Evolutionary conservation across 306 rosid species (phyloP).

Genomic region (Luffa acutangula): DNA sequence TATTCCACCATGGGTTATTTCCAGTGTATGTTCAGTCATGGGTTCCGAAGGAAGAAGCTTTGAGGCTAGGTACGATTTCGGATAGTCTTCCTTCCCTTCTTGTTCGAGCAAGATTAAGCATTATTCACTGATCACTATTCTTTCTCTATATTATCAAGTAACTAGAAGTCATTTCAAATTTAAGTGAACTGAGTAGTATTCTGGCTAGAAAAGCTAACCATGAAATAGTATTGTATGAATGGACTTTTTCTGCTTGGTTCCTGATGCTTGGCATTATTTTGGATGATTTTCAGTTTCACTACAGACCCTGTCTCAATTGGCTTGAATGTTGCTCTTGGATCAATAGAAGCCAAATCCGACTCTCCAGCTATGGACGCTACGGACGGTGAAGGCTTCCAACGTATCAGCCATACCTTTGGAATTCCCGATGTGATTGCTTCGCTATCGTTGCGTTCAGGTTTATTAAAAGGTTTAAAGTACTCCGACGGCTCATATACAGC

Average conservation of each 20-base stretch:
- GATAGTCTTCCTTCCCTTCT: neutral
- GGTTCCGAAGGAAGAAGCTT: conserved; percentile 67
- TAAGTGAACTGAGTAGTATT: neutral
- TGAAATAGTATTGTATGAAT: neutral
- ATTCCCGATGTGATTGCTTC: conserved; percentile 37
- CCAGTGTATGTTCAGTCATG: conserved; percentile 44
- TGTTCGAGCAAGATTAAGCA: neutral
- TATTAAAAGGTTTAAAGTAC: conserved; percentile 34
- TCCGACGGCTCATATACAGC: conserved; percentile 28
- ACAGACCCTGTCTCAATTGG: conserved; percentile 50
- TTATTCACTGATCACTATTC: neutral
- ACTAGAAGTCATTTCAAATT: neutral
- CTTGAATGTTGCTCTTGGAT: conserved; percentile 62
- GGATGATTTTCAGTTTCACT: conserved; percentile 42
- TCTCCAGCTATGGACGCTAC: conserved; percentile 18
- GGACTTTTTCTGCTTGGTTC: neutral
- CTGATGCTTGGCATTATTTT: neutral
- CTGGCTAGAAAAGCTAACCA: neutral
- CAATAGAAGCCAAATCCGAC: conserved; percentile 33
- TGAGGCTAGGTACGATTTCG: conserved; percentile 67
- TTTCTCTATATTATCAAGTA: neutral
- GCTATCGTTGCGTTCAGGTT: conserved; percentile 23
- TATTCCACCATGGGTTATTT: conserved; percentile 83
- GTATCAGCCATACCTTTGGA: conserved; percentile 37
- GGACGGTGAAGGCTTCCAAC: conserved; percentile 19